Conservation (phyloP, 345 rosid species). For the Hibiscus mutabilis region DNA sequence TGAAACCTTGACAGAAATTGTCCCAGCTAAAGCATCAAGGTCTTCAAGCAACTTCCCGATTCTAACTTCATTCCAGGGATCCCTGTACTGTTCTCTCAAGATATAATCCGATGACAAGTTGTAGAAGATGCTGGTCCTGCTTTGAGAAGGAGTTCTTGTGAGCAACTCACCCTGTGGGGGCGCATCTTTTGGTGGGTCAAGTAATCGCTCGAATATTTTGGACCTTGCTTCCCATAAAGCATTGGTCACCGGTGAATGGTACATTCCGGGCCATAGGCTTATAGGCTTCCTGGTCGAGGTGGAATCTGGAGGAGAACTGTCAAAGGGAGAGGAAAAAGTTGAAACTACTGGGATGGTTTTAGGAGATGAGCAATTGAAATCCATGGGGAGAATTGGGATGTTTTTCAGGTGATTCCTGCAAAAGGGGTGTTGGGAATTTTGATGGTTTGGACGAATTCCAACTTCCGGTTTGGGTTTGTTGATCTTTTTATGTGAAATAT, state of each 20-base stretch:
- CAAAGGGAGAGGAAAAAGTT: slow-evolving; percentile 11
- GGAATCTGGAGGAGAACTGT: slow-evolving; percentile 34
- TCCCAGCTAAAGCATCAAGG: slow-evolving; percentile 93
- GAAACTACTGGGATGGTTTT: slow-evolving; percentile 6
- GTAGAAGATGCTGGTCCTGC: slow-evolving; percentile 65
- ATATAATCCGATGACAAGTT: slow-evolving; percentile 62
- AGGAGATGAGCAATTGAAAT: not conserved
- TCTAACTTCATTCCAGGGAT: slow-evolving; percentile 80
- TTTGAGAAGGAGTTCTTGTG: slow-evolving; percentile 48
- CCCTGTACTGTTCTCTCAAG: slow-evolving; percentile 76
- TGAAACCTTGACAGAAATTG: slow-evolving; percentile 69
- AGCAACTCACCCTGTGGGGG: slow-evolving; percentile 26
- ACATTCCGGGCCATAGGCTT: slow-evolving; percentile 95
- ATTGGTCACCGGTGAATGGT: slow-evolving; percentile 80
- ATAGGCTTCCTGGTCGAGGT: slow-evolving; percentile 64
- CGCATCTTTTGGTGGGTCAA: slow-evolving; percentile 17
- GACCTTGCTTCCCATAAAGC: slow-evolving; percentile 90
- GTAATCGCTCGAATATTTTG: slow-evolving; percentile 38
- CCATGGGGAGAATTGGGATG: not conserved
- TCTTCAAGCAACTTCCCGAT: slow-evolving; percentile 82
- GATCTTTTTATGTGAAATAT: not conserved
- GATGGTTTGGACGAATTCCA: not conserved
- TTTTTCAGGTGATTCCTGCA: not conserved
- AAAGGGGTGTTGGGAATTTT: not conserved
- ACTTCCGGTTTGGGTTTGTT: too few relatives aligned